Evolutionary conservation across 2,329 filamentous ascomycete genomes (phyloP).

Genomic region (Sporothrix luriei): DNA sequence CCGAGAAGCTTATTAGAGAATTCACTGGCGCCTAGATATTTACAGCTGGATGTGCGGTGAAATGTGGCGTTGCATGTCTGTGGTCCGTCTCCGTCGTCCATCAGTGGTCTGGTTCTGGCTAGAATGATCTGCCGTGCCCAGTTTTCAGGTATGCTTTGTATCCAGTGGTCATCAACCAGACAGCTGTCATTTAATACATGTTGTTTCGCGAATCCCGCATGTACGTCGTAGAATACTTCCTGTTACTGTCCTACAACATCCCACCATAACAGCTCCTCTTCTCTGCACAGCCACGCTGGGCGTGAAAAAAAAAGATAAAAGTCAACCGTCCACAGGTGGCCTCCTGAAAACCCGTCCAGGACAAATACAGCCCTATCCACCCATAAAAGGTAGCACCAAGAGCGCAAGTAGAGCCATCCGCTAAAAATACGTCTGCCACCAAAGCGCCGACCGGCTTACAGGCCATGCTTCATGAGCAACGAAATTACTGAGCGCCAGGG

Average conservation of each 20-base stretch:
- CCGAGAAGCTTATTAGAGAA: not conserved
- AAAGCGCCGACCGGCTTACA: conserved; percentile 24
- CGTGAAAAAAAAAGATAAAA: conserved; percentile 13
- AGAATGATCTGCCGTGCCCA: not conserved
- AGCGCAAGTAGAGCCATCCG: not conserved
- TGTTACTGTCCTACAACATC: not conserved
- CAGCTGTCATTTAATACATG: not conserved
- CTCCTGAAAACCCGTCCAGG: not conserved
- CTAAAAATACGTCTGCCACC: conserved; percentile 6
- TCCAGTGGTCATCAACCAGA: not conserved
- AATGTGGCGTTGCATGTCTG: not conserved
- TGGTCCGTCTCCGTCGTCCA: not conserved
- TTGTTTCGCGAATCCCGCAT: not conserved
- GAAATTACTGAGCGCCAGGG: not conserved
- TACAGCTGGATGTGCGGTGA: not conserved
- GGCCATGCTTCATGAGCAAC: conserved; percentile 20
- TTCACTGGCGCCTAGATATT: not conserved
- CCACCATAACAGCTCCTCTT: not conserved
- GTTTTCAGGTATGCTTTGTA: conserved; percentile 21
- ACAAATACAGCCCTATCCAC: not conserved
- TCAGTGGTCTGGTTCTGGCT: conserved; percentile 23
- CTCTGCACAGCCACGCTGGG: conserved; percentile 32
- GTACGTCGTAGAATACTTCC: not conserved
- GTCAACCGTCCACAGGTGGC: not conserved
- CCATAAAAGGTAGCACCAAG: too few species aligned